Evolutionary conservation across 495 filamentous ascomycete species (phyloP), one percentile per base, ranked within the genome.

Genomic region (Aspergillus nidulans): DNA sequence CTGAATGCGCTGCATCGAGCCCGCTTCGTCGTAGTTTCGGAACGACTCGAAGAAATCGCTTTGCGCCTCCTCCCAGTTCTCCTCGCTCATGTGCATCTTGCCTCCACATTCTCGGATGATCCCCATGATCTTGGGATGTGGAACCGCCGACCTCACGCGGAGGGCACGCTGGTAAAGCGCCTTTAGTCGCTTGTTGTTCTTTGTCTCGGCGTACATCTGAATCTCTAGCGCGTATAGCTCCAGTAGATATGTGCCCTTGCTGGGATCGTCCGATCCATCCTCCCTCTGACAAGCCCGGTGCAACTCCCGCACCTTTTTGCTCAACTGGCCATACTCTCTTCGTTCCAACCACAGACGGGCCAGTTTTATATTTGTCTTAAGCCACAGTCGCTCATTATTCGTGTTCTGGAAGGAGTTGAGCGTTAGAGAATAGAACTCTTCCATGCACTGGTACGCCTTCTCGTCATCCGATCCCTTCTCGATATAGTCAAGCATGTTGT

Each of bases 71-170:
- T 95, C 89, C 94, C 94, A 98, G 69, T 96, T 96, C 74, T 97
- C 94, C 77, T 98, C 94, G 64, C 90, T 95, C 95, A 98, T 97
- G 71, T 98, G 92, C 94, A 98, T 98, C 77, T 98, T 98, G 56
- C 94, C 94, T 60, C 94, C 95, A 69, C 94, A 97, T 71, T 98
- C 94, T 47, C 95, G 88, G 65, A 98, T 97, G 66, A 97, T 90
- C 28, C 94, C 94, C 90, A 97, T 97, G 64, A 98, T 95, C 75
- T 95, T 96, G 48, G 94, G 94, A 70, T 98, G 94, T 10, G 94
- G 92, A 7, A 98, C 95, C 0, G 95, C 94, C 41, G 94, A 97
- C 48, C 89, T 84, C 19, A 98, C 92, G 46, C 86, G 86, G 13
- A 97, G 80, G 5, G 94, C 92, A 47, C 87, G 85, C 63, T 96